phyloP scores from a whole-genome alignment of 352 stramenopile genomes.

The Halophytophthora polymorphica region DNA sequence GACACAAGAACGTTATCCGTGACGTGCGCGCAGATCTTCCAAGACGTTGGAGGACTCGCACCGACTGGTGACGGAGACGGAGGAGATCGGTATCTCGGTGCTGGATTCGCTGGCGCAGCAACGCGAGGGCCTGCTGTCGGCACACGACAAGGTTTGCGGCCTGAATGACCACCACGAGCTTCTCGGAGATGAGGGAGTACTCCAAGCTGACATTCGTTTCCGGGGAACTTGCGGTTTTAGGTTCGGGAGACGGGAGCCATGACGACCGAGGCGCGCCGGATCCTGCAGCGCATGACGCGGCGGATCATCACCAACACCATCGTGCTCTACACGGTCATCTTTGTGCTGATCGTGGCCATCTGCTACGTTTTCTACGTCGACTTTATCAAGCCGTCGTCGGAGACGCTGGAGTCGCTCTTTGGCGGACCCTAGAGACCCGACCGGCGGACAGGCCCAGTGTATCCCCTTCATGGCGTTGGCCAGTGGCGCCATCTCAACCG shows the following conservation, averaged over 20 bases:
- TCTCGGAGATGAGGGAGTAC: too few relatives aligned
- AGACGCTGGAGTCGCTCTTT: too few relatives aligned
- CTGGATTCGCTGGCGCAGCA: conserved; percentile 68
- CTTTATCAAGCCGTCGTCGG: conserved; percentile 45
- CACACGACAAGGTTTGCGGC: conserved; percentile 63
- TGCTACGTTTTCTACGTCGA: conserved; percentile 76
- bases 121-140: conserved; percentile 61
- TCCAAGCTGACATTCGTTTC: conserved; percentile 2
- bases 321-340: conserved; percentile 77
- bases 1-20: neutral
- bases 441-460: too few relatives aligned
- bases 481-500: too few relatives aligned
- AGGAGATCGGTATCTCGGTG: conserved; percentile 69
- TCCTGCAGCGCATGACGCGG: conserved; percentile 74
- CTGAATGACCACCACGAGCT: too few relatives aligned
- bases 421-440: too few relatives aligned
- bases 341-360: conserved; percentile 61
- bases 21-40: conserved; percentile 36
- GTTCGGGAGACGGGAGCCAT: conserved; percentile 72
- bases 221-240: too few relatives aligned
- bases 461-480: too few relatives aligned
- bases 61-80: conserved; percentile 60
- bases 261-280: conserved; percentile 58
- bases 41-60: conserved; percentile 63
- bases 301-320: conserved; percentile 78